A percentile compares a stretch with the other conserved stretches of the same genome.
These are phyloP conservation scores for Nemania sp. DNA, from an alignment of 2,329 filamentous ascomycete genomes.

Conservation along the genomic window DNA sequence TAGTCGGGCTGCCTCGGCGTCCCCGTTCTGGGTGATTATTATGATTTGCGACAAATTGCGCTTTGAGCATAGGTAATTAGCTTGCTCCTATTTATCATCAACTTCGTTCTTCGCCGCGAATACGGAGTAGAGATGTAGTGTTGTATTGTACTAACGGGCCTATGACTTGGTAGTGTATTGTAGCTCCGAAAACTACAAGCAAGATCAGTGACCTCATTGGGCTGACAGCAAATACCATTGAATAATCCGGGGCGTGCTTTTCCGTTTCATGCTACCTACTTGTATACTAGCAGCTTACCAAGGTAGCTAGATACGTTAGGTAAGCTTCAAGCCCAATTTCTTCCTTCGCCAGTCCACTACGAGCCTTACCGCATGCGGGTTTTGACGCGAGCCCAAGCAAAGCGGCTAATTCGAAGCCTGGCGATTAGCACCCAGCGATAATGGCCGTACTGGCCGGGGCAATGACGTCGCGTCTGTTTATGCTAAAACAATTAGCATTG, in stretches of 20 bases:
- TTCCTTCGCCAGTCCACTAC: constrained; percentile 21
- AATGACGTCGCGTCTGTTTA: constrained; percentile 7
- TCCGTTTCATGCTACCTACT: constrained; percentile 12
- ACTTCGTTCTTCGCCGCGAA: too few species aligned
- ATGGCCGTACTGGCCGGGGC: constrained; percentile 2
- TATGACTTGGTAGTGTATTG: constrained; percentile 2
- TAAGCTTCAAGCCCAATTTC: constrained; percentile 11
- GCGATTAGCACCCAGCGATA: constrained; percentile 3
- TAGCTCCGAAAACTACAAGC: not conserved
- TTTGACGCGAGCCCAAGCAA: constrained; percentile 17
- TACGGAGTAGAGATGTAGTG: too few species aligned
- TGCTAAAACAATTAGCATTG: constrained; percentile 9
- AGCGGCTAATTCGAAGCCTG: too few species aligned
- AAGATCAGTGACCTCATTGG: constrained; percentile 12
- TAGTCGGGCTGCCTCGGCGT: constrained; percentile 14
- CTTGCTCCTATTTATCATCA: constrained; percentile 1
- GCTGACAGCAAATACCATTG: not conserved
- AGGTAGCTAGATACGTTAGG: constrained; percentile 3
- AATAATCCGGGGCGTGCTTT: not conserved
- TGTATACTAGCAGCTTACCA: constrained; percentile 6
- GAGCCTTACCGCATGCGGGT: constrained; percentile 17
- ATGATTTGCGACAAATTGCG: constrained; percentile 8
- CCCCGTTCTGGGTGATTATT: constrained; percentile 10
- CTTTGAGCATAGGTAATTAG: constrained; percentile 16
- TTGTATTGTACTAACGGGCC: not conserved